Evolutionary conservation across 23 red algal species (phyloP), one percentile per base, ranked within the genome.

Genomic region (Gracilaria caudata): DNA sequence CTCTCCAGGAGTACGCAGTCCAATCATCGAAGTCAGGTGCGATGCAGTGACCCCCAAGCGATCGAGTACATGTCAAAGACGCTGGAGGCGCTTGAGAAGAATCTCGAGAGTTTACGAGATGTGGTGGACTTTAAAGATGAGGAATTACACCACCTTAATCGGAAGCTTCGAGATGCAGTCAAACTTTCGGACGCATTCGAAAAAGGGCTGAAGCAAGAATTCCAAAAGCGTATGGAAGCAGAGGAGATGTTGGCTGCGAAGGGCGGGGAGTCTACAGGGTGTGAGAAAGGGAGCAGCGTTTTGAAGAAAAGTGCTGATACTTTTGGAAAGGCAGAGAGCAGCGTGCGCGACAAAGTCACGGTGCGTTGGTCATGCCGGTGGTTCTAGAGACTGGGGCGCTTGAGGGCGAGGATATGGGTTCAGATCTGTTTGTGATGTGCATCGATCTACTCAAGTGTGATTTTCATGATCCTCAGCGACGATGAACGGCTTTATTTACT

Each of bases 161-260:
- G 29, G 19, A 8, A 66, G 32, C 61, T 66, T 66, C 61, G 61
- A 36, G 30, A 26, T 6, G 26, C 61, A 4, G 17, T 36, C 61
- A 66, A 66, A 36, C 61, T 66, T 36, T 66, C 61, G 30, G 61
- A 66, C 61, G 61, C 61, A 0, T 66, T 66, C 23, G 61, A 66
- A 30, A 4, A 66, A 66, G 61, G 61, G 5, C 4, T 66, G 61
- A 66, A 35, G 30, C 7, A 14, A 11, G 61, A 66, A 16, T 66
- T 35, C 30, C 61, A 66, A 13, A 66, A 66, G 61, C 61, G 61
- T 4, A 0, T 66, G 61, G 61, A 66, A 66, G 16, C 19, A 30
- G 61, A 66, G 17, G 36, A 66, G 30, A 11, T 25, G 8, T 7
- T 66, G 30, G 61, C 1, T 26, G 61, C 61, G 61, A 66, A 14